Evolutionary conservation across 2,329 filamentous ascomycete species (phyloP).

Genomic region (Aspergillus neoniger): DNA sequence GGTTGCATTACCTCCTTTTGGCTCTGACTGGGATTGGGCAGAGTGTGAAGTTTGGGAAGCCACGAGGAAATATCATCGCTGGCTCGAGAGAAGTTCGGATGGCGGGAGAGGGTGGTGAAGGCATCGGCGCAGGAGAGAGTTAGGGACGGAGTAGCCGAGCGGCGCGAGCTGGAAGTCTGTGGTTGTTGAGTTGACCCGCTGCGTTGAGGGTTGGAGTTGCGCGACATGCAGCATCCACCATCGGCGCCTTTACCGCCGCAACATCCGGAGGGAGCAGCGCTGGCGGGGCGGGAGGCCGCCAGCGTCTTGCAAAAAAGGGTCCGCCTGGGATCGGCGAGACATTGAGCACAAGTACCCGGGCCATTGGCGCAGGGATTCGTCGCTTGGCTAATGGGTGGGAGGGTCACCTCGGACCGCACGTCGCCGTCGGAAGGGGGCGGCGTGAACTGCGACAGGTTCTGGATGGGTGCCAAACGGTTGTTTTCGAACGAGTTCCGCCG

Average conservation of each 20-base stretch:
- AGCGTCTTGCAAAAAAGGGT: slow-evolving; percentile 82
- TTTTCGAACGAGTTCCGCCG: slow-evolving; percentile 47
- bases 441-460: slow-evolving; percentile 52
- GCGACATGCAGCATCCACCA: slow-evolving; percentile 63
- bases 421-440: slow-evolving; percentile 60
- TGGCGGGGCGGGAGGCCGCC: slow-evolving; percentile 59
- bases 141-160: slow-evolving; percentile 46
- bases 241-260: slow-evolving; percentile 61
- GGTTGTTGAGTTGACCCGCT: slow-evolving; percentile 20
- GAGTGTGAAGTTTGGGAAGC: slow-evolving; percentile 71
- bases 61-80: slow-evolving; percentile 73
- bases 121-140: slow-evolving; percentile 74
- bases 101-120: slow-evolving; percentile 75
- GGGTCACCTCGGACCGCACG: slow-evolving; percentile 55
- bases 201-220: slow-evolving; percentile 27
- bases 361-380: slow-evolving; percentile 61
- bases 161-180: slow-evolving; percentile 28
- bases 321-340: slow-evolving; percentile 73
- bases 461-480: slow-evolving; percentile 48
- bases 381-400: slow-evolving; percentile 39
- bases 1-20: slow-evolving; percentile 31
- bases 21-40: slow-evolving; percentile 37
- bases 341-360: slow-evolving; percentile 78
- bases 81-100: slow-evolving; percentile 73
- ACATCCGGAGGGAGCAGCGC: slow-evolving; percentile 52